Evolutionary conservation across 306 rosid species (phyloP).

Genomic region (Vigna trinervia): DNA sequence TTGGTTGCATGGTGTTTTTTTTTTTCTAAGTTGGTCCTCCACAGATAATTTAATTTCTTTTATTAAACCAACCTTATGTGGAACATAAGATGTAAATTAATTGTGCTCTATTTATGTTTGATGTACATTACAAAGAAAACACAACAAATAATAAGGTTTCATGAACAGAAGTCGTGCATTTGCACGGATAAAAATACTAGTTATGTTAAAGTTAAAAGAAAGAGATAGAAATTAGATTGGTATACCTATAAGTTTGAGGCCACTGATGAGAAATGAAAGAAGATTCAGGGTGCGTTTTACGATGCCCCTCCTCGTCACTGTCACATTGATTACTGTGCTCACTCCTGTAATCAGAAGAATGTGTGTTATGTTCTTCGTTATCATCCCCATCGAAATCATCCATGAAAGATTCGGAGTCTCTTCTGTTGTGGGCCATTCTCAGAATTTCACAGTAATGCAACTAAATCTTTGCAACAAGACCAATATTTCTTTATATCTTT

Average conservation of each 20-base stretch:
- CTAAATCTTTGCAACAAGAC: neutral
- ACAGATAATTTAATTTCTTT: too few relatives aligned
- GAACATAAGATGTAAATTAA: neutral
- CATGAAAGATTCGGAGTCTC: conserved; percentile 44
- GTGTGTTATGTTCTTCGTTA: conserved; percentile 45
- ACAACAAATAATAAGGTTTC: neutral
- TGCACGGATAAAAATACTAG: too few relatives aligned
- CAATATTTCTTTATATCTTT: neutral
- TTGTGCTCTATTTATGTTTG: neutral
- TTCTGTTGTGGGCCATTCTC: conserved; percentile 54
- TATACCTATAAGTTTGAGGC: conserved; percentile 85
- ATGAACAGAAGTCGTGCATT: neutral
- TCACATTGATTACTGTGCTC: conserved; percentile 30
- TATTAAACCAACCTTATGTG: neutral
- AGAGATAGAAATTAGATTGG: neutral
- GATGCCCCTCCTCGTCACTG: conserved; percentile 40
- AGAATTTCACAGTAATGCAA: neutral
- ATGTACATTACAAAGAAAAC: neutral
- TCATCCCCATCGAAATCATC: conserved; percentile 45
- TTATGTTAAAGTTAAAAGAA: neutral
- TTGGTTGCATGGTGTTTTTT: too few relatives aligned
- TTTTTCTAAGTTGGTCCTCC: too few relatives aligned
- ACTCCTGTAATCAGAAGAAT: conserved; percentile 41
- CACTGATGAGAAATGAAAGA: conserved; percentile 65
- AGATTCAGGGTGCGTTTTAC: conserved; percentile 23